A percentile compares a stretch with the other conserved stretches of the same genome.
phyloP scores from a whole-genome alignment of 106 monocot species.

The Acorus calamus region DNA sequence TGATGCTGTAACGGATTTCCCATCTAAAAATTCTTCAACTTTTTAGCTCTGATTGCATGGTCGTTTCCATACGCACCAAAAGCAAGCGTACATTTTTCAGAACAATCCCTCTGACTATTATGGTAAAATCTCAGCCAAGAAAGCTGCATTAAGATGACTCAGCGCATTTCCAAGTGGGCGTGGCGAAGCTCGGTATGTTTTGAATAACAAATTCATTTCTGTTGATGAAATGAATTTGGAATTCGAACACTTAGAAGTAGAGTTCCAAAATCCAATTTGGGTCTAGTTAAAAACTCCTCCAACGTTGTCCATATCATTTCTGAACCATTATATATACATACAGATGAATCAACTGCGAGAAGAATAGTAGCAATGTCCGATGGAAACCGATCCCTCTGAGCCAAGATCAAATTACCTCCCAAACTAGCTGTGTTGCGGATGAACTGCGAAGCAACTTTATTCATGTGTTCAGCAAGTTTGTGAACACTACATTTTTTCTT shows the following conservation, averaged over 20 bases:
- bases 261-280: conserved; percentile 29
- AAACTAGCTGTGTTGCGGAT: conserved; percentile 74
- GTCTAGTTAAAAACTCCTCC: conserved; percentile 46
- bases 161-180: conserved; percentile 74
- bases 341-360: conserved; percentile 48
- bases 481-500: conserved; percentile 26
- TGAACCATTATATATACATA: conserved; percentile 27
- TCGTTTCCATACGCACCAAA: conserved; percentile 67
- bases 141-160: conserved; percentile 70
- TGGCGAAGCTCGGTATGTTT: conserved; percentile 66
- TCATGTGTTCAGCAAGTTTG: conserved; percentile 71
- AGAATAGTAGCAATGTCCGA: conserved; percentile 83
- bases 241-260: conserved; percentile 55
- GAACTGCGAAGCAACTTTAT: conserved; percentile 59
- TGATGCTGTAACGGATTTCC: conserved; percentile 42
- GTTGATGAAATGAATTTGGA: conserved; percentile 26
- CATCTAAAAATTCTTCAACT: conserved; percentile 46
- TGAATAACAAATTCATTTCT: conserved; percentile 26
- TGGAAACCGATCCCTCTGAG: conserved; percentile 60
- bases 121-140: conserved; percentile 36
- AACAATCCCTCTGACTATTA: conserved; percentile 18
- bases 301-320: conserved; percentile 28
- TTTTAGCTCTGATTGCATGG: conserved; percentile 51
- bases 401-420: conserved; percentile 80
- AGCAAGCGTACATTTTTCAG: conserved; percentile 39